Percentiles rank a stretch among this genome's conserved stretches.
Evolutionary conservation across 192 early-diverging fungal genomes (phyloP).

Genomic region (Coemansia brasiliensis): DNA sequence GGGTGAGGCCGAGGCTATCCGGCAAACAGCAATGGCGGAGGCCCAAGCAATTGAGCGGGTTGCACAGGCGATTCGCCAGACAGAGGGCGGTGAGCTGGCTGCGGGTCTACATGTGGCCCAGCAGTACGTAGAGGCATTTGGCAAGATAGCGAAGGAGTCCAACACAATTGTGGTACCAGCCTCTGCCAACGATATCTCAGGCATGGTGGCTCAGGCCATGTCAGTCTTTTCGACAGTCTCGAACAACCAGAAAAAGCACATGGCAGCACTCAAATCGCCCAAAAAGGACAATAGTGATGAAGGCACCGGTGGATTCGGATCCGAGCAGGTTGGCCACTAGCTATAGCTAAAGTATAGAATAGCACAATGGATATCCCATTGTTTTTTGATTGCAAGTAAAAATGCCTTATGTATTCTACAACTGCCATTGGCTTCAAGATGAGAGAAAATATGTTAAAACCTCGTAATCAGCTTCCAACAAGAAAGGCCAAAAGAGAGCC

Average conservation of each 20-base stretch:
- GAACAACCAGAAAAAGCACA: constrained; percentile 25
- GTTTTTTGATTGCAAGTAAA: too few relatives aligned
- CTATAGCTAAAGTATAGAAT: too few relatives aligned
- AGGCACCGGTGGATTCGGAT: constrained; percentile 35
- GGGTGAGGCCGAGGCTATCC: constrained; percentile 88
- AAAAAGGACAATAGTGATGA: constrained; percentile 1
- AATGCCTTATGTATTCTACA: too few relatives aligned
- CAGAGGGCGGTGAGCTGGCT: constrained; percentile 73
- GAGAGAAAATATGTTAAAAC: not conserved
- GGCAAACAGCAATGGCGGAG: constrained; percentile 78
- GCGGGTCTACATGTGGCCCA: constrained; percentile 91
- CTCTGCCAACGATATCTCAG: constrained; percentile 75
- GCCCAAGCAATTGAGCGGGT: constrained; percentile 79
- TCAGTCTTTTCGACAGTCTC: constrained; percentile 42
- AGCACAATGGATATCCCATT: too few relatives aligned
- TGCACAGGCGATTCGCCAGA: constrained; percentile 69
- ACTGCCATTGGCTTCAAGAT: too few relatives aligned
- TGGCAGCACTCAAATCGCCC: not conserved
- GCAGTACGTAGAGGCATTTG: constrained; percentile 95
- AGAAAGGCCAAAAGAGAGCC: not conserved
- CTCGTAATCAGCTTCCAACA: not conserved
- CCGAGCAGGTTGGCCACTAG: constrained; percentile 45
- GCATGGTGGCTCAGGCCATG: constrained; percentile 85
- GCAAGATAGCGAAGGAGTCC: constrained; percentile 85
- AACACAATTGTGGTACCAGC: constrained; percentile 89